A percentile compares a stretch with the other conserved stretches of the same genome.
phyloP scores from a whole-genome alignment of 768 basidiomycete species.

The Leccinum subtestaceum region DNA sequence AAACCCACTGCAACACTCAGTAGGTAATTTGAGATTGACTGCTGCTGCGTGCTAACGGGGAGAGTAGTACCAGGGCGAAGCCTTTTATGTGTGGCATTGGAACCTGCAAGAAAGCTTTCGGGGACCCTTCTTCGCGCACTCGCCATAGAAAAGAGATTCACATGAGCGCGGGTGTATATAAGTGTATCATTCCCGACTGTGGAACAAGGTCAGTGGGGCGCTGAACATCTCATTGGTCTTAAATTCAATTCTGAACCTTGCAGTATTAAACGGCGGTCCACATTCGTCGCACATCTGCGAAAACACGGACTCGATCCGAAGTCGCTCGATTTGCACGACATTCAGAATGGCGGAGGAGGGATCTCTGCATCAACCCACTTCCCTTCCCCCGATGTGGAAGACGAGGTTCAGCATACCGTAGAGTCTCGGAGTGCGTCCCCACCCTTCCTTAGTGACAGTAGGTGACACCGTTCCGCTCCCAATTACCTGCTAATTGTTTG shows the following conservation, averaged over 20 bases:
- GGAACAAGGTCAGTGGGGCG: constrained; percentile 40
- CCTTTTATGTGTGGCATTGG: constrained; percentile 50
- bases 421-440: constrained; percentile 11
- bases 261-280: constrained; percentile 58
- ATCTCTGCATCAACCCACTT: constrained; percentile 15
- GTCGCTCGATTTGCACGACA: constrained; percentile 18
- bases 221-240: not conserved
- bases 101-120: constrained; percentile 51
- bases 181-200: constrained; percentile 47
- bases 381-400: constrained; percentile 4
- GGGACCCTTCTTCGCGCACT: constrained; percentile 67
- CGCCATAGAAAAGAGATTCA: constrained; percentile 67
- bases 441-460: constrained; percentile 12
- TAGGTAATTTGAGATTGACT: constrained; percentile 34
- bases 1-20: constrained; percentile 67
- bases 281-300: constrained; percentile 52
- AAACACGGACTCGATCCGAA: constrained; percentile 42
- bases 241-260: not conserved
- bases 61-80: constrained; percentile 46
- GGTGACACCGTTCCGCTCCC: constrained; percentile 1
- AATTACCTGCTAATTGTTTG: constrained; percentile 1
- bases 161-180: constrained; percentile 37
- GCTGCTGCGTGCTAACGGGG: constrained; percentile 7
- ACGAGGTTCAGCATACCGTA: not conserved
- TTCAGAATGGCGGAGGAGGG: constrained; percentile 13